A percentile compares a stretch with the other conserved stretches of the same genome.
Evolutionary conservation across 345 rosid species (phyloP).

Genomic region (Carallia brachiata): DNA sequence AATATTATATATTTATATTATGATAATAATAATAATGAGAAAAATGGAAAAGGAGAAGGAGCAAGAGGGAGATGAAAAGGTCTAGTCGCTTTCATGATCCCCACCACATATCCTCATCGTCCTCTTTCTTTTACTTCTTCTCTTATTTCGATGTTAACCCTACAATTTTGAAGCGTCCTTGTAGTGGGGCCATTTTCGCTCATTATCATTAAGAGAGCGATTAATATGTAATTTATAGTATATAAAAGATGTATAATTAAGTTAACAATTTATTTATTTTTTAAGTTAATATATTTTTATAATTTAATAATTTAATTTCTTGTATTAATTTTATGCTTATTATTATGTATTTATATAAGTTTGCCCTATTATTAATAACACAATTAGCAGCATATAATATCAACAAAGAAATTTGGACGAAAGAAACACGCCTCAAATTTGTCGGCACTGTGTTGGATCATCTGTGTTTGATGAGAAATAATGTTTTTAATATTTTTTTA

Average conservation of each 20-base stretch:
- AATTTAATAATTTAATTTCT: not conserved
- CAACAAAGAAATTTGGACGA: not conserved
- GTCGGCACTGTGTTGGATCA: not conserved
- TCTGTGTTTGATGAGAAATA: too few relatives aligned
- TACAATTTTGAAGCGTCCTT: too few relatives aligned
- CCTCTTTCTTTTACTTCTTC: not conserved
- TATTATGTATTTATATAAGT: too few relatives aligned
- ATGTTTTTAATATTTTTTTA: too few relatives aligned
- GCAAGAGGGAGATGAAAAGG: not conserved
- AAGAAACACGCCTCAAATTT: not conserved
- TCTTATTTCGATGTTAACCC: not conserved
- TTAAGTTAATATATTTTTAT: not conserved
- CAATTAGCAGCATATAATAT: not conserved
- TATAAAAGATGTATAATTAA: too few relatives aligned
- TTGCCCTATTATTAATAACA: not conserved
- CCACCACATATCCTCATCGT: constrained; percentile 1
- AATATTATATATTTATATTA: not conserved
- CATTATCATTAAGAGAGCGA: too few relatives aligned
- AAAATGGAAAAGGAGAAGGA: constrained; percentile 3
- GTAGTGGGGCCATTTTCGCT: too few relatives aligned
- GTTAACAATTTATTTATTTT: not conserved
- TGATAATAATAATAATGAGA: not conserved
- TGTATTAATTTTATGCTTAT: too few relatives aligned
- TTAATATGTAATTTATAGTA: too few relatives aligned
- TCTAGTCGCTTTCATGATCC: constrained; percentile 29